Evolutionary conservation across 1,139 yeast genomes (phyloP).

Genomic region (Candida glucosophila): DNA sequence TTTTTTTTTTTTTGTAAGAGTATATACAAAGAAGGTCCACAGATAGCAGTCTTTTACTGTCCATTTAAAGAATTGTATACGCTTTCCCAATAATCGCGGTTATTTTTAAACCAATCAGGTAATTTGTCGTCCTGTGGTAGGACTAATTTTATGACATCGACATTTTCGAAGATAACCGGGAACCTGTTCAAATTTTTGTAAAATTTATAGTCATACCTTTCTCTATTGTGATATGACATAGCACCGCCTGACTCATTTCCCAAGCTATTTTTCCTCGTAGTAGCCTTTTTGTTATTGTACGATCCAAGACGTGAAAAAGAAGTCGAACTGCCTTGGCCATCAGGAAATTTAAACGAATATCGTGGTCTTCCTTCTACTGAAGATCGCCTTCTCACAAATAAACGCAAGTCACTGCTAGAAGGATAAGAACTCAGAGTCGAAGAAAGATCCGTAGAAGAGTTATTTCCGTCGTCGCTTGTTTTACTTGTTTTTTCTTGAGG

Average conservation of each 20-base stretch:
- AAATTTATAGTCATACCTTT: constrained; percentile 25
- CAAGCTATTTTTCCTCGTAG: not conserved
- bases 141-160: constrained; percentile 34
- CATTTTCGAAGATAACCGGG: constrained; percentile 25
- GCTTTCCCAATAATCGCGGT: constrained; percentile 57
- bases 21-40: too few species aligned
- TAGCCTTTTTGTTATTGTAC: not conserved
- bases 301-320: not conserved
- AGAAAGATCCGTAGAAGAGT: constrained; percentile 11
- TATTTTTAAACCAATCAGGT: constrained; percentile 65
- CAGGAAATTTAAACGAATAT: constrained; percentile 1
- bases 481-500: constrained; percentile 13
- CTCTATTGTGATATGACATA: constrained; percentile 10
- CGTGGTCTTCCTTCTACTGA: constrained; percentile 24
- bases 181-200: constrained; percentile 27
- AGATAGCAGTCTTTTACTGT: too few species aligned
- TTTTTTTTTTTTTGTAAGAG: too few species aligned
- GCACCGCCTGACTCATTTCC: constrained; percentile 2
- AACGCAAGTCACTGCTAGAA: not conserved
- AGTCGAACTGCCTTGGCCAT: not conserved
- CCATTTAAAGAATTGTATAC: constrained; percentile 9
- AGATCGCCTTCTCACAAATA: constrained; percentile 21
- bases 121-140: constrained; percentile 56
- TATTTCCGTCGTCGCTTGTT: constrained; percentile 7
- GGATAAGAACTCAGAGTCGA: constrained; percentile 35